phyloP scores from a whole-genome alignment of 169 alveolate genomes.

The Plasmodium reichenowi region DNA sequence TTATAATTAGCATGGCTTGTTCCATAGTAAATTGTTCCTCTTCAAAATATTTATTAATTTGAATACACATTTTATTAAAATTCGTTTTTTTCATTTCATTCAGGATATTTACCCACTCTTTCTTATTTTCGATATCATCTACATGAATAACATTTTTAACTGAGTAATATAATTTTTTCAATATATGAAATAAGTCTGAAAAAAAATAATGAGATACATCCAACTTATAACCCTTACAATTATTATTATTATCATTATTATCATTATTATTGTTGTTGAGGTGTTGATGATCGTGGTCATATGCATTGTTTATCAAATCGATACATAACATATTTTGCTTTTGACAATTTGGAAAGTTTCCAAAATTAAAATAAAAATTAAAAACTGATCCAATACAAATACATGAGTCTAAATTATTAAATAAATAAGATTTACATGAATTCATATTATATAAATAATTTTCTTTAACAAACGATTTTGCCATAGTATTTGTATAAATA shows the following conservation, averaged over 20 bases:
- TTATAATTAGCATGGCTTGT: slow-evolving; percentile 31
- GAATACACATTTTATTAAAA: slow-evolving; percentile 2
- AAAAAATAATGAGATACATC: slow-evolving; percentile 22
- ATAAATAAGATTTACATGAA: slow-evolving; percentile 58
- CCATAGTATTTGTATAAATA: slow-evolving; percentile 60
- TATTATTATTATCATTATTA: not conserved
- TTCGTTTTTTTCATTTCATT: slow-evolving; percentile 30
- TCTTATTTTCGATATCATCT: slow-evolving; percentile 5
- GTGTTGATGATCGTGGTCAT: too few species aligned
- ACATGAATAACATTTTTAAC: slow-evolving; percentile 6
- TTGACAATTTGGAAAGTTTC: slow-evolving; percentile 43
- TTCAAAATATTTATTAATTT: not conserved
- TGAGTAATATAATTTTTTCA: slow-evolving; percentile 31
- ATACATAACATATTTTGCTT: slow-evolving; percentile 61
- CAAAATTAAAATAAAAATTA: slow-evolving; percentile 74
- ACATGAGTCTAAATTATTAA: slow-evolving; percentile 61
- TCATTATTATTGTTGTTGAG: slow-evolving; percentile 4
- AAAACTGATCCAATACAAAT: slow-evolving; percentile 35
- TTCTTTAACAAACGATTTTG: slow-evolving; percentile 47
- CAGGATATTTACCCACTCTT: slow-evolving; percentile 19
- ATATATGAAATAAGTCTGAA: slow-evolving; percentile 25
- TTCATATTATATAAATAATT: slow-evolving; percentile 61
- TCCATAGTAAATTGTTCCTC: slow-evolving; percentile 58
- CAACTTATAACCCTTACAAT: not conserved
- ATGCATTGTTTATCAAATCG: slow-evolving; percentile 2